Base-by-base conservation (phyloP, 179 eudicot species). In the Kewa caespitosa region DNA sequence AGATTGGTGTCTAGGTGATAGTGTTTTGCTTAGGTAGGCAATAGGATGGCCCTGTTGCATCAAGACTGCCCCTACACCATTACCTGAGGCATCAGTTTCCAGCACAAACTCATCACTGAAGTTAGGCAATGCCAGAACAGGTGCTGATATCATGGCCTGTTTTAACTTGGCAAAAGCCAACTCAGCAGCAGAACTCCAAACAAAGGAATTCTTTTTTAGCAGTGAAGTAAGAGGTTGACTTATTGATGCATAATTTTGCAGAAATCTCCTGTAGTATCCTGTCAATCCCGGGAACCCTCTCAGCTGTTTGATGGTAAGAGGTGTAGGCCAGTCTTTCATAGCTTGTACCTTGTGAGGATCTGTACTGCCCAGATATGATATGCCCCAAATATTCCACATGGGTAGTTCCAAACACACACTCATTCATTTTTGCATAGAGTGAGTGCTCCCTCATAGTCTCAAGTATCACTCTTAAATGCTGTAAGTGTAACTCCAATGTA, bases 331-430 rank as follows among this genome's bases (percentile, higher is more conserved):
- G n/a, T 63, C 9, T 14, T 3, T 22, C 1, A 36, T 25, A 7
- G 43, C 69, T 10, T 33, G 0, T 2, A 65, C 12, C 15, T 65
- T 37, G 1, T 1, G 10, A 1, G 48, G 69, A 20, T 65, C 69
- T 22, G 46, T 65, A 20, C 43, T 30, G 2, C 13, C 38, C 25
- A 31, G 38, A 32, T 1, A 63, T 28, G 3, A 63, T 32, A 33
- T 63, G 67, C 4, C 67, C 67, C 39, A 63, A 34, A 12, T 63
- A 30, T 32, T 23, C 28, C 13, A 63, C 38, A 12, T 17, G n/a
- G 7, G 31, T 6, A n/a, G 27, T 38, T 2, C 65, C 75, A 72
- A 72, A 72, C 6, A 10, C n/a, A 32, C 75, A 72, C 17, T 72
- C 55, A 23, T 34, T 54, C 30, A 3, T 1, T 20, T 72, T 72